Evolutionary conservation across 2,329 filamentous ascomycete genomes (phyloP).

Genomic region (Scedosporium dehoogii): DNA sequence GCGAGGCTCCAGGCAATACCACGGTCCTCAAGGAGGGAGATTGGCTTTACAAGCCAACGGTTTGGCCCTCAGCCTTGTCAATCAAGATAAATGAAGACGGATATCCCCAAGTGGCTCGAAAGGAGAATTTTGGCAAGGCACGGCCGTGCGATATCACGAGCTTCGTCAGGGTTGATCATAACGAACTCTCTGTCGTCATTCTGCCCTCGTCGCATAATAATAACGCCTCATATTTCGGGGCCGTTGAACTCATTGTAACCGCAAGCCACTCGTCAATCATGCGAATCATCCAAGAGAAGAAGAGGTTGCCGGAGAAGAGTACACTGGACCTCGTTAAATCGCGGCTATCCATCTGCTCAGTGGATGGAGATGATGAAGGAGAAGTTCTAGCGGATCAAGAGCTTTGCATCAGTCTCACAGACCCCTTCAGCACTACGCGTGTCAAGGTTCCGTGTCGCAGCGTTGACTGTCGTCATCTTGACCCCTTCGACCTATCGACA

Average conservation of each 20-base stretch:
- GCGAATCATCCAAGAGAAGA: background rate
- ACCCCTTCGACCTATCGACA: slow-evolving; percentile 83
- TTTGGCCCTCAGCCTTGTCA: background rate
- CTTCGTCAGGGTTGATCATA: slow-evolving; percentile 45
- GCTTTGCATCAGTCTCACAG: slow-evolving; percentile 52
- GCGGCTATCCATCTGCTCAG: background rate
- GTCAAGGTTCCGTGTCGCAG: slow-evolving; percentile 67
- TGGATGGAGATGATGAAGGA: slow-evolving; percentile 32
- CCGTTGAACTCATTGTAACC: slow-evolving; percentile 29
- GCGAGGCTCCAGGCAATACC: background rate
- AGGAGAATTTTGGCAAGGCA: slow-evolving; percentile 65
- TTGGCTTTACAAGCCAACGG: background rate
- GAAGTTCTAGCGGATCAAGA: slow-evolving; percentile 40
- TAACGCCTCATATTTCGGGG: slow-evolving; percentile 45
- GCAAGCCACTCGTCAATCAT: background rate
- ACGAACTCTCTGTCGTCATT: slow-evolving; percentile 48
- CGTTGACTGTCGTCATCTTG: slow-evolving; percentile 59
- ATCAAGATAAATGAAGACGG: slow-evolving; percentile 1
- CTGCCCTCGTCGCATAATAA: slow-evolving; percentile 13
- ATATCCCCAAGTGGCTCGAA: slow-evolving; percentile 41
- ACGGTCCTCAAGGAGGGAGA: background rate
- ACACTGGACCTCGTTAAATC: background rate
- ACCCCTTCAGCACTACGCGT: slow-evolving; percentile 56
- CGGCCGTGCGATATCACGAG: slow-evolving; percentile 66
- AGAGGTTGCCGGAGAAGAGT: background rate